A percentile compares a stretch with the other conserved stretches of the same genome.
phyloP scores from a whole-genome alignment of 2,329 filamentous ascomycete species.

The Claviceps cyperi region DNA sequence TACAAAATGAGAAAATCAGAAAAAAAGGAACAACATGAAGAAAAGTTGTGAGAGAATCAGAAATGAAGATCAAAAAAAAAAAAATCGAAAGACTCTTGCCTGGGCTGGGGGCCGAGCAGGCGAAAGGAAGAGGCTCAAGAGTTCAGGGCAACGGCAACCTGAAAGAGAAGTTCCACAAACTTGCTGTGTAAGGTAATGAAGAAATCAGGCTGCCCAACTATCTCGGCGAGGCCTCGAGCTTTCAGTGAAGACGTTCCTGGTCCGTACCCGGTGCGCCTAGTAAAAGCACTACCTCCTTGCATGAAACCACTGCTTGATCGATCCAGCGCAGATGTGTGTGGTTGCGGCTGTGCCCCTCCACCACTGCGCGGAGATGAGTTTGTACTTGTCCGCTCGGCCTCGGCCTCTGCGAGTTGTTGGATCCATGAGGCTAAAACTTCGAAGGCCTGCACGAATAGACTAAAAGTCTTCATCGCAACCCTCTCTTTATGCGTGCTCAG shows the following conservation, averaged over 20 bases:
- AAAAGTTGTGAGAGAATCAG: too few relatives aligned
- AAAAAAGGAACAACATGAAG: not conserved
- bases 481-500: conserved; percentile 51
- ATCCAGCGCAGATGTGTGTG: conserved; percentile 16
- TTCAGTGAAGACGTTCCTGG: conserved; percentile 41
- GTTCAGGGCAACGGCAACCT: conserved; percentile 40
- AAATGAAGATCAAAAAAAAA: not conserved
- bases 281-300: conserved; percentile 39
- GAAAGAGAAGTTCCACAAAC: conserved; percentile 48
- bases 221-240: conserved; percentile 47
- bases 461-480: conserved; percentile 51
- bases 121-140: conserved; percentile 18
- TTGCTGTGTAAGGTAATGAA: conserved; percentile 51
- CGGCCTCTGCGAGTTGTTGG: conserved; percentile 46
- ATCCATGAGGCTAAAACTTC: conserved; percentile 52
- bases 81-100: not conserved
- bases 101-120: too few relatives aligned
- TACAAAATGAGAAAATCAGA: not conserved
- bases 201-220: conserved; percentile 52
- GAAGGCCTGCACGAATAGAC: conserved; percentile 46
- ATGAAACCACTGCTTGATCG: conserved; percentile 40
- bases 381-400: conserved; percentile 41
- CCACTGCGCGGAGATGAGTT: conserved; percentile 27
- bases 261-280: conserved; percentile 42
- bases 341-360: conserved; percentile 17